A percentile compares a stretch with the other conserved stretches of the same genome.
Evolutionary conservation across 805 yeast genomes (phyloP).

Genomic region (Saccharomycopsis microspora): DNA sequence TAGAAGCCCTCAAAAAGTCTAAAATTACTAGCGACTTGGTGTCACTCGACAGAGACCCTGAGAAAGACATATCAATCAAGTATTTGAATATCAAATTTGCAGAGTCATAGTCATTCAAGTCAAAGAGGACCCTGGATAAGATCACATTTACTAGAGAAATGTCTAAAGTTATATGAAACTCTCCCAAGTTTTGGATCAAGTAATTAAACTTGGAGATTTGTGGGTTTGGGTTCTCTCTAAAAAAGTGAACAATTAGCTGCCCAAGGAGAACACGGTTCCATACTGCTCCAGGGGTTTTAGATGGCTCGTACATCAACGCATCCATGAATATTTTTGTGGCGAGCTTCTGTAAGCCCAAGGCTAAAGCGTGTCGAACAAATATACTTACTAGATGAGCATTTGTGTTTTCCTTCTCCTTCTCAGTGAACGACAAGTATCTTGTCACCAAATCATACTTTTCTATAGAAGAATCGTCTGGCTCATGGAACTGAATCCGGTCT

Average conservation of each 20-base stretch:
- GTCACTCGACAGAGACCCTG: background rate
- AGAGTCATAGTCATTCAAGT: background rate
- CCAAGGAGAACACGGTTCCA: background rate
- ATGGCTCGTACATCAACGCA: background rate
- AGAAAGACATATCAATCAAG: background rate
- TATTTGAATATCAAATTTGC: background rate
- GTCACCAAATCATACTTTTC: background rate
- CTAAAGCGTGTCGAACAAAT: background rate
- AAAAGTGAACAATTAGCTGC: background rate
- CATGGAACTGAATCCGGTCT: background rate
- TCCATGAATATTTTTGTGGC: background rate
- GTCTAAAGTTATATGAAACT: background rate
- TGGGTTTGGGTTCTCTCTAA: background rate
- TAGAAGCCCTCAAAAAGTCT: background rate
- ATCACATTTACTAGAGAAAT: background rate
- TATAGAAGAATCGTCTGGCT: background rate
- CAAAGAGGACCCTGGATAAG: background rate
- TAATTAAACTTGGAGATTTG: background rate
- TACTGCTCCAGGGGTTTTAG: background rate
- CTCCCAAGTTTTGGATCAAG: background rate
- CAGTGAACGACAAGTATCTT: no score
- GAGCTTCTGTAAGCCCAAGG: background rate
- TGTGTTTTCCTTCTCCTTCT: background rate
- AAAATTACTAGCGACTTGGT: background rate
- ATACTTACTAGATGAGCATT: background rate